Base-by-base conservation (phyloP, 2,329 filamentous ascomycete genomes). In the Xylariaceae sp. region DNA sequence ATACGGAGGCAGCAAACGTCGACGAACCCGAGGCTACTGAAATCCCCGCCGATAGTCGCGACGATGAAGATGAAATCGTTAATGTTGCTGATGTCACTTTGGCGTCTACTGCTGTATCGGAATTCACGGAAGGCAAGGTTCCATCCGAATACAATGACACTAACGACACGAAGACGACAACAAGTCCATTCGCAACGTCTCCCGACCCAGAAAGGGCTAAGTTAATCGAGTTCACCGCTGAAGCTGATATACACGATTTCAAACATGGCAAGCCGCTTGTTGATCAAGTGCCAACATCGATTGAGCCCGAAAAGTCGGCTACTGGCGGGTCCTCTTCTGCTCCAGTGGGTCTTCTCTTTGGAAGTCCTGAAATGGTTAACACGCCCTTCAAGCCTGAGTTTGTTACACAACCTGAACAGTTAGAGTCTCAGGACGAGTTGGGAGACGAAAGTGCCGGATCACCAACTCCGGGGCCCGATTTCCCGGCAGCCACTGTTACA, bases 311-410 rank as follows among this genome's bases (percentile, higher is more conserved):
- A 65, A 81, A 80, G 65, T 92, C 89, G 42, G 87, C 88, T 3
- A 80, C 84, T 13, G 88, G 89, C 0, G 84, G 83, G 67, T 81
- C 23, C 23, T 30, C 88, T 0, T 95, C 94, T 70, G 81, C 78
- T 3, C 81, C 82, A 11, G 75, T 65, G 0, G 54, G 53, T 35
- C 72, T 72, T 54, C 66, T 39, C 35, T 72, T 73, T 59, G 71
- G 77, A 15, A 73, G 69, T 37, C 63, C 70, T 8, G 65, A 65
- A 60, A 73, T 61, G 66, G 68, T 44, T 59, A 70, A 65, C 34
- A 62, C 64, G 55, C 57, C 69, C 0, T 72, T 72, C 49, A 65
- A 72, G 10, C 70, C 70, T 18, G 59, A 65, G 53, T 64, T 72
- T 51, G 66, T 67, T 53, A 60, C 61, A 15, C 62, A 67, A 45